Percentiles rank a stretch among this genome's conserved stretches.
These are phyloP conservation scores for Stylonectria norvegica DNA, from an alignment of 2,329 filamentous ascomycete species.

Conservation along the genomic window DNA sequence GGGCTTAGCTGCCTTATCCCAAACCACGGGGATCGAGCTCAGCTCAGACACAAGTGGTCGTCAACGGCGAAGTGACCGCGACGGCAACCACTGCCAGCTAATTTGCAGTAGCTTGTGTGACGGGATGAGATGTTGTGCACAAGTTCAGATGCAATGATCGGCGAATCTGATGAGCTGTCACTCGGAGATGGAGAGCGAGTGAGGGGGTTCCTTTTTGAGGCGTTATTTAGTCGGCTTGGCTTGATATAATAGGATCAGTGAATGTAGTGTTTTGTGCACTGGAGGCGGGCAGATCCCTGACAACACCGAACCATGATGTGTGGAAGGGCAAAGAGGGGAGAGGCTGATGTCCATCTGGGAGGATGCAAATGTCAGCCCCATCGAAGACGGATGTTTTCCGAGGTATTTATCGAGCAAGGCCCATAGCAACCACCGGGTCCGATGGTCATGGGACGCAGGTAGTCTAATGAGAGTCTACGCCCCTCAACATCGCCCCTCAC, in stretches of 20 bases:
- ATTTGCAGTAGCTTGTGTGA: constrained; percentile 50
- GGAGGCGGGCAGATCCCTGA: constrained; percentile 16
- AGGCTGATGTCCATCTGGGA: constrained; percentile 7
- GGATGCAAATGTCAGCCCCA: constrained; percentile 6
- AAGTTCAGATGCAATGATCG: constrained; percentile 18
- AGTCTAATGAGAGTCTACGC: constrained; percentile 3
- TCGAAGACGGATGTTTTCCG: constrained; percentile 7
- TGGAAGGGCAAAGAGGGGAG: constrained; percentile 6
- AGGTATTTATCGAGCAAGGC: too few species aligned
- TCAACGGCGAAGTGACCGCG: constrained; percentile 23
- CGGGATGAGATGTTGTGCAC: constrained; percentile 48
- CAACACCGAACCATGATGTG: too few species aligned
- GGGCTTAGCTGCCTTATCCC: constrained; percentile 12
- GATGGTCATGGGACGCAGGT: constrained; percentile 1
- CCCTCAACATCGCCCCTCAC: too few species aligned
- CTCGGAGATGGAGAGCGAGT: constrained; percentile 6
- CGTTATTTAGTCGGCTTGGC: constrained; percentile 6
- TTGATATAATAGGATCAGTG: constrained; percentile 8
- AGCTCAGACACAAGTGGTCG: constrained; percentile 8
- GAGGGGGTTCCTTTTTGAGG: constrained; percentile 12
- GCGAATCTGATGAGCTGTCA: constrained; percentile 9
- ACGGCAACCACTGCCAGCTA: constrained; percentile 43
- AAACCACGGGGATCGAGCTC: constrained; percentile 9
- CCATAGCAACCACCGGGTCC: too few species aligned
- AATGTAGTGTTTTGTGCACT: constrained; percentile 8